These are phyloP conservation scores for Backusella circina DNA, from an alignment of 192 early-diverging fungal genomes.

Conservation along the genomic window DNA sequence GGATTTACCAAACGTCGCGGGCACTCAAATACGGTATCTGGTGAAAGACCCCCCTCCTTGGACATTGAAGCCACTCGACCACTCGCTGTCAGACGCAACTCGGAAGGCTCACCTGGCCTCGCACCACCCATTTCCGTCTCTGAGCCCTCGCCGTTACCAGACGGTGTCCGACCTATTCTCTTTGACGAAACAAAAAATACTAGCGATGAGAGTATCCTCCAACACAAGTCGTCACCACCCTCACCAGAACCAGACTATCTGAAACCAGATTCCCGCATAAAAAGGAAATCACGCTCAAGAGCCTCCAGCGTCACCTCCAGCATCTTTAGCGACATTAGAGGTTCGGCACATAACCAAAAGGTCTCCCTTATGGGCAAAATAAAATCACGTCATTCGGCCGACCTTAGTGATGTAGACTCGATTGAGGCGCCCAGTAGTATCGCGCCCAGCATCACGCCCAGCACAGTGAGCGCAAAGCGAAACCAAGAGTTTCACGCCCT, in stretches of 20 bases:
- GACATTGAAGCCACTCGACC: conserved; percentile 4
- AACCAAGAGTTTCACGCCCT: conserved; percentile 51
- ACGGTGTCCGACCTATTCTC: neutral
- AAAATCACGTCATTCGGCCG: neutral
- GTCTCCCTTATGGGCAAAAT: neutral
- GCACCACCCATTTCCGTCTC: neutral
- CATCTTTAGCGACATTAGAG: neutral
- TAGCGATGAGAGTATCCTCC: neutral
- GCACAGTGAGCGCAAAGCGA: conserved; percentile 38
- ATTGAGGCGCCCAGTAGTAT: conserved; percentile 1
- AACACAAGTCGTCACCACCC: neutral
- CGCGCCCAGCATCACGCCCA: conserved; percentile 12
- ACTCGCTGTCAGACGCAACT: conserved; percentile 17
- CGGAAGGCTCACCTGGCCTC: conserved; percentile 22
- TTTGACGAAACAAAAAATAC: neutral
- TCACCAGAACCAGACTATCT: neutral
- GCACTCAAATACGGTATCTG: conserved; percentile 18
- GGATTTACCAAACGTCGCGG: neutral
- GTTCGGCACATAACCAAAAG: neutral
- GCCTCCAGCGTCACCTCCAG: conserved; percentile 14
- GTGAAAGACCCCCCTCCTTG: neutral
- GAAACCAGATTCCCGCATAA: neutral
- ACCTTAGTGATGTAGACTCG: neutral
- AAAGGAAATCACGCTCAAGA: conserved; percentile 11
- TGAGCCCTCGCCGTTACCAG: neutral